These are phyloP conservation scores for Xylaria sp. DNA, from an alignment of 2,329 filamentous ascomycete genomes.

Conservation along the genomic window DNA sequence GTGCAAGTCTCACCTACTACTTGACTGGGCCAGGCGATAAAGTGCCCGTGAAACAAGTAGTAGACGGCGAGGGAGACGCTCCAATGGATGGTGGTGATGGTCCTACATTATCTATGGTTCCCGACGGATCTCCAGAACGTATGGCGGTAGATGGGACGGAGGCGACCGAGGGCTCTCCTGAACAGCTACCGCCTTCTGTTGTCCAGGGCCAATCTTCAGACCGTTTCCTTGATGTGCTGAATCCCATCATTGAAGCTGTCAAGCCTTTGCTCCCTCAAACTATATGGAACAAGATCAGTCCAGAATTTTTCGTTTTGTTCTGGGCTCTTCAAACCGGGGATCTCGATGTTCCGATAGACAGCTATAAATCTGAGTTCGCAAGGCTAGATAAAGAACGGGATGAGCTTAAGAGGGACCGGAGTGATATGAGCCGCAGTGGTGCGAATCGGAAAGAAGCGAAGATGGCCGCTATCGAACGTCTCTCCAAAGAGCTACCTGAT, in stretches of 20 bases:
- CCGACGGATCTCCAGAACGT: conserved; percentile 38
- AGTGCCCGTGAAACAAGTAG: conserved; percentile 37
- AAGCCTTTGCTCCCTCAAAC: conserved; percentile 64
- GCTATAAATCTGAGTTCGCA: conserved; percentile 78
- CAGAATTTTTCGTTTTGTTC: conserved; percentile 87
- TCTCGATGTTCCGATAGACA: conserved; percentile 74
- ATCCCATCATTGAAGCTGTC: conserved; percentile 74
- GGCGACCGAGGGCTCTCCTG: conserved; percentile 30
- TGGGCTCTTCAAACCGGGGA: conserved; percentile 90
- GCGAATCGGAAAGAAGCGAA: conserved; percentile 71
- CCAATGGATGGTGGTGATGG: conserved; percentile 52
- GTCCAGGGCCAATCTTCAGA: conserved; percentile 47
- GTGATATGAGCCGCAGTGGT: conserved; percentile 72
- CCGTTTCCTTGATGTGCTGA: conserved; percentile 71
- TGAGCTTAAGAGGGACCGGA: conserved; percentile 71
- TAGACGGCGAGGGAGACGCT: conserved; percentile 64
- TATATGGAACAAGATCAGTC: conserved; percentile 72
- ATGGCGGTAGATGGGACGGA: conserved; percentile 41
- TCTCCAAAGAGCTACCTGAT: conserved; percentile 71
- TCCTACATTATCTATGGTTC: conserved; percentile 26
- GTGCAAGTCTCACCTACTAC: conserved; percentile 73
- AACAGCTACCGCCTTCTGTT: conserved; percentile 34
- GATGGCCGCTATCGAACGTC: conserved; percentile 70
- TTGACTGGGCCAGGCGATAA: conserved; percentile 53
- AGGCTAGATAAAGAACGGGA: conserved; percentile 70